phyloP scores from a whole-genome alignment of 202 grass and related monocot genomes.

The Schoenoplectus triqueter region DNA sequence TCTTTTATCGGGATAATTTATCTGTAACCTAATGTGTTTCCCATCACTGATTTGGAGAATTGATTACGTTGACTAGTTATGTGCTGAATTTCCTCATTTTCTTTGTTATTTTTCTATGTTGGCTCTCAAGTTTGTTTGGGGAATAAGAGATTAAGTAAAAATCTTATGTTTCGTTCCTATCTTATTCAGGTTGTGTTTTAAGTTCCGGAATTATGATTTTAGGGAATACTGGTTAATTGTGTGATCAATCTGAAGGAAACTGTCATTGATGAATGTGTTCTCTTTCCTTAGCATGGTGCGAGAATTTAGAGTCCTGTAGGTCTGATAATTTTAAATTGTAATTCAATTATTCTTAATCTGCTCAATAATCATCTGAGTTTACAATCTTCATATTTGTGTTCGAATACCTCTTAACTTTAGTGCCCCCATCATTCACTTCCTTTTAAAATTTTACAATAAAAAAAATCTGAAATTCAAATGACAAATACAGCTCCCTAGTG shows the following conservation, averaged over 20 bases:
- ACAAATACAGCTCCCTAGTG: background rate
- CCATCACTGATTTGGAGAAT: background rate
- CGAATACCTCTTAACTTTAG: background rate
- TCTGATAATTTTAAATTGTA: background rate
- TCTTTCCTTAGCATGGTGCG: background rate
- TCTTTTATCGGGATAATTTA: background rate
- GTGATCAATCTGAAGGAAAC: background rate
- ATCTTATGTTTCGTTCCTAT: background rate
- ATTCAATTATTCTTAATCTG: background rate
- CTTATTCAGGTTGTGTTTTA: too few relatives aligned
- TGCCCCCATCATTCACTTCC: background rate
- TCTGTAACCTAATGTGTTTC: background rate
- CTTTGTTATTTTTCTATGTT: background rate
- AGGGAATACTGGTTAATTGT: background rate
- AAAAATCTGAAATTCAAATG: background rate
- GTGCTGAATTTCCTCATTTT: background rate
- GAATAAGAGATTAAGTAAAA: background rate
- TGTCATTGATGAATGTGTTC: background rate
- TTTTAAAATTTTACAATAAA: background rate
- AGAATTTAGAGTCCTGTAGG: background rate
- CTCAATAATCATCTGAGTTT: background rate
- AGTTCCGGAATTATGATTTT: too few relatives aligned
- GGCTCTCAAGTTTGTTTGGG: background rate
- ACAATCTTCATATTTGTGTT: background rate
- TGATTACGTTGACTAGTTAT: background rate